Conservation (phyloP, 2,329 filamentous ascomycete genomes). For the Trichoderma brevicompactum region DNA sequence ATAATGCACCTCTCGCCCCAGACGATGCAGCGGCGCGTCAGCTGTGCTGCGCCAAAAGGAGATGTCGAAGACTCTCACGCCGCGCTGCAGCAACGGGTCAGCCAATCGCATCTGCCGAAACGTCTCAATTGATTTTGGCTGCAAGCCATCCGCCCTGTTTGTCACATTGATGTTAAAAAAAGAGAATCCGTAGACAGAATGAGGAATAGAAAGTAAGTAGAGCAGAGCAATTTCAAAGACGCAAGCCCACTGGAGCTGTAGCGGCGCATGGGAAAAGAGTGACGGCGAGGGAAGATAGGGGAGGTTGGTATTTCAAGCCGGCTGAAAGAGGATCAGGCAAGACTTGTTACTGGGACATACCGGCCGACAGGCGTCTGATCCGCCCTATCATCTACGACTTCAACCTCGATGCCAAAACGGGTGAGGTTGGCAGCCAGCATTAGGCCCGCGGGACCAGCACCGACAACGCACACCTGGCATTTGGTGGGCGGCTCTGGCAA, state of each 20-base stretch:
- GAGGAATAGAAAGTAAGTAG: neutral
- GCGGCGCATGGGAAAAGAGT: neutral
- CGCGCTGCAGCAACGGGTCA: constrained; percentile 68
- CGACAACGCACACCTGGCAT: constrained; percentile 53
- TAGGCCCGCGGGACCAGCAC: constrained; percentile 48
- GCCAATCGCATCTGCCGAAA: constrained; percentile 73
- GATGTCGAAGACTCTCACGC: constrained; percentile 74
- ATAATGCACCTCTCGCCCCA: constrained; percentile 71
- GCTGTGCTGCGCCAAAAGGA: constrained; percentile 68
- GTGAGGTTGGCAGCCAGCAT: constrained; percentile 52
- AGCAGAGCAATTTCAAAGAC: neutral
- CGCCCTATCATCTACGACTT: constrained; percentile 55
- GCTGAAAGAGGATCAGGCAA: neutral
- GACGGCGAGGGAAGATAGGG: too few species aligned
- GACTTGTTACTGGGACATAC: constrained; percentile 37
- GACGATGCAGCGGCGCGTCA: constrained; percentile 59
- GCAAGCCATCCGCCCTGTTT: constrained; percentile 68
- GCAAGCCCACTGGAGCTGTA: neutral
- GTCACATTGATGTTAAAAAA: constrained; percentile 31
- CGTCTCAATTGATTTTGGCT: constrained; percentile 79
- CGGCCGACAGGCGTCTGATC: constrained; percentile 69
- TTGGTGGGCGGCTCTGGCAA: constrained; percentile 52
- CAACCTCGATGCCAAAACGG: constrained; percentile 45
- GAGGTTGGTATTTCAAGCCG: neutral
- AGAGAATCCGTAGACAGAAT: neutral